Base-by-base conservation (phyloP, 1,284 basidiomycete genomes). In the Puccinia polysora region DNA sequence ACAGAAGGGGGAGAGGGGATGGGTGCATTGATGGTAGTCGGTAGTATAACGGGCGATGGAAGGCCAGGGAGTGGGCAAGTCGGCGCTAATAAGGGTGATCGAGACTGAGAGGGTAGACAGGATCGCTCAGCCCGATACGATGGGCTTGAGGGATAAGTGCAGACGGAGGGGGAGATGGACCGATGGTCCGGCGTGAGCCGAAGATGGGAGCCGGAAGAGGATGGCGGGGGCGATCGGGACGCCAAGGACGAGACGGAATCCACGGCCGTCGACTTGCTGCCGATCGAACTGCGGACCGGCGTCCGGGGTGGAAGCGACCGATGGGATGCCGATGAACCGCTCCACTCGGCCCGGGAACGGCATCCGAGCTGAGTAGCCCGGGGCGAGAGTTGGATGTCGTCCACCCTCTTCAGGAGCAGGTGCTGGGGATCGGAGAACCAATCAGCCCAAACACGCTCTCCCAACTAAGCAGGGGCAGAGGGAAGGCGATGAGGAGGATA, bases 221-320 rank as follows among this genome's bases (percentile, higher is more conserved):
- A 43, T 43, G 8, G 40, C 8, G 40, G 18, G 40, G 40, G 40
- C 40, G 36, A 12, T 12, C n/a, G 34, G 38, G 12, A 47, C 15
- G 36, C 5, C n/a, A n/a, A n/a, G 56, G 36, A 40, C 3, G 25
- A 23, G 38, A 30, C 6, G 7, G 59, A 62, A 14, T 62, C 59
- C 18, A 62, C 59, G 59, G 59, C 59, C 23, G 59, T 62, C 7
- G 36, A 30, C 40, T 47, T 62, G 40, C 59, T 62, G 25, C 43
- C 59, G 40, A 62, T 47, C 38, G 59, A 62, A 20, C 43, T 45
- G 18, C 59, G 20, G 18, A n/a, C n/a, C n/a, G n/a, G n/a, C n/a
- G 14, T 56, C 28, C 40, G 40, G 18, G 34, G 7, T 23, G 40
- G 55, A 28, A 25, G 52, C 28, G 28, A 34, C 50, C 30, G 50